phyloP scores from a whole-genome alignment of 768 basidiomycete genomes.

The Mrakia blollopis region DNA sequence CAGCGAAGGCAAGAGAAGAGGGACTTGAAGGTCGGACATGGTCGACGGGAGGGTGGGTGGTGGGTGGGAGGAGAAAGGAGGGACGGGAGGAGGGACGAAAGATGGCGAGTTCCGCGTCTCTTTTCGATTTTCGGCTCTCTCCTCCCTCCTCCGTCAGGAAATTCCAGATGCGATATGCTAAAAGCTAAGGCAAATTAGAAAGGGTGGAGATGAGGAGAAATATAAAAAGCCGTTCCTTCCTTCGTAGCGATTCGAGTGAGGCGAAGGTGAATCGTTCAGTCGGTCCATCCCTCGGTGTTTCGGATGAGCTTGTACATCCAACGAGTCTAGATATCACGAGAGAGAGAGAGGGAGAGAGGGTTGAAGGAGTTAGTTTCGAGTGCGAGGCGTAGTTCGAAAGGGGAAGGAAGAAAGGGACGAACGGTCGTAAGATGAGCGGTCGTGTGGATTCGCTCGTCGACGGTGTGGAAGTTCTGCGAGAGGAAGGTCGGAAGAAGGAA shows the following conservation, averaged over 20 bases:
- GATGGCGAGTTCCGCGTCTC: background rate
- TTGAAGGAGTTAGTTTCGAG: too few species aligned
- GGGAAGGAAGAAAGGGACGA: background rate
- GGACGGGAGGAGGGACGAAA: background rate
- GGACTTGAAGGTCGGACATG: too few species aligned
- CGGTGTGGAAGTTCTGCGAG: slow-evolving; percentile 43
- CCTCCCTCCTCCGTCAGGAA: too few species aligned
- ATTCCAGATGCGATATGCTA: too few species aligned
- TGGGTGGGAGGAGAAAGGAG: background rate
- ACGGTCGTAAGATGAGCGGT: slow-evolving; percentile 14
- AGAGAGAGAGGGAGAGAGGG: background rate
- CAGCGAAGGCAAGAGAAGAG: too few species aligned
- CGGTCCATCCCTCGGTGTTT: slow-evolving; percentile 47
- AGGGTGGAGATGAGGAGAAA: too few species aligned
- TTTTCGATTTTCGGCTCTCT: too few species aligned
- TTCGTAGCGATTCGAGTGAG: too few species aligned
- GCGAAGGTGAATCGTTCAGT: too few species aligned
- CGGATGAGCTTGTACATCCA: slow-evolving; percentile 43
- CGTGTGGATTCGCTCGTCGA: slow-evolving; percentile 42
- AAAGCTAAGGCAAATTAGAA: too few species aligned
- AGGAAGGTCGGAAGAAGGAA: background rate
- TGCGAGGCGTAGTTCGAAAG: too few species aligned
- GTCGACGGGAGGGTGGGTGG: too few species aligned
- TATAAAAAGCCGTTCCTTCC: background rate
- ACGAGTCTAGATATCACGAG: slow-evolving; percentile 14